These are phyloP conservation scores for Capsicum baccatum DNA, from an alignment of 257 asterid genomes.

Conservation along the genomic window DNA sequence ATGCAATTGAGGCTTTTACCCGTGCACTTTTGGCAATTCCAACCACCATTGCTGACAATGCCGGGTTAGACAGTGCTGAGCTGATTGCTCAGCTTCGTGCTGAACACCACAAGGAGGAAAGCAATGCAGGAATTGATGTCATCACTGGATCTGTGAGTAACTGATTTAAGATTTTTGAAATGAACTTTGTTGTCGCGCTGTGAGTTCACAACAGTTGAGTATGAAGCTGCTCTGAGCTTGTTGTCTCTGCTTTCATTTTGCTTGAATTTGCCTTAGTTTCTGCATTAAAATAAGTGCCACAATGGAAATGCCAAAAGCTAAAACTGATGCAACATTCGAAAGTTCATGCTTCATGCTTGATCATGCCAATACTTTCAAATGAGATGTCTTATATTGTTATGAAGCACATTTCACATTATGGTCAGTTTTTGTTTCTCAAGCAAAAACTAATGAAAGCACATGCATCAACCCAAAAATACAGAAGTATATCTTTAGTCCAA, in stretches of 20 bases:
- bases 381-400: background rate
- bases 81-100: constrained; percentile 94
- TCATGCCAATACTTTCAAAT: background rate
- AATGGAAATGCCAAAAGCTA: background rate
- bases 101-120: constrained; percentile 84
- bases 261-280: background rate
- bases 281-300: background rate
- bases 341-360: background rate
- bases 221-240: constrained; percentile 11
- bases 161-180: background rate
- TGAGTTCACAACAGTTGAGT: background rate
- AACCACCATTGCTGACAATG: constrained; percentile 92
- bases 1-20: constrained; percentile 95
- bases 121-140: constrained; percentile 89
- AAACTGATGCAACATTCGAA: background rate
- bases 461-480: background rate
- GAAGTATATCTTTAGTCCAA: background rate
- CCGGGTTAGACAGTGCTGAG: constrained; percentile 97
- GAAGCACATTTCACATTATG: background rate
- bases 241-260: background rate
- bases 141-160: constrained; percentile 85
- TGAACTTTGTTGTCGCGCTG: background rate
- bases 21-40: constrained; percentile 90
- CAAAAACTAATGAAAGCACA: background rate
- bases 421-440: background rate